phyloP scores from a whole-genome alignment of 1,284 basidiomycete genomes.

The Ganoderma meredithae region DNA sequence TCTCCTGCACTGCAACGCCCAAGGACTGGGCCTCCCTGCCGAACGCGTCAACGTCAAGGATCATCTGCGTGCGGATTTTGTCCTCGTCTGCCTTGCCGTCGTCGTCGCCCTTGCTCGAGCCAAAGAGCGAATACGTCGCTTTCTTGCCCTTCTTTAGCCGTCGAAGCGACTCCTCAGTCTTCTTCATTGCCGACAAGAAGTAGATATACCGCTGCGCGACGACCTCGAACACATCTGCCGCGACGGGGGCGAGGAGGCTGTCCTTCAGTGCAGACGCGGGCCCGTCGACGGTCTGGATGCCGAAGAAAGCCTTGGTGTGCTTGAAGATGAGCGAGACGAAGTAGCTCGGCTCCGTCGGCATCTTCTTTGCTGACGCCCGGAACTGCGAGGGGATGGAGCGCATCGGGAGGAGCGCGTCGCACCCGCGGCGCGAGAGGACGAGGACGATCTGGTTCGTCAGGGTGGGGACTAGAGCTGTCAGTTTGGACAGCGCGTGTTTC shows the following conservation, averaged over 20 bases:
- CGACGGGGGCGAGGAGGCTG: slow-evolving; percentile 60
- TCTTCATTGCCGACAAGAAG: slow-evolving; percentile 84
- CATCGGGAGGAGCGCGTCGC: slow-evolving; percentile 87
- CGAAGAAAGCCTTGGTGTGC: slow-evolving; percentile 84
- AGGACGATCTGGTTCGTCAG: slow-evolving; percentile 72
- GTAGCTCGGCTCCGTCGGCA: slow-evolving; percentile 80
- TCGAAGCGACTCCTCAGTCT: slow-evolving; percentile 88
- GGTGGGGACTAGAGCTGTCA: slow-evolving; percentile 58
- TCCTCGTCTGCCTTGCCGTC: slow-evolving; percentile 79
- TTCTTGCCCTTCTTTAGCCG: slow-evolving; percentile 89
- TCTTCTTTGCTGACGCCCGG: slow-evolving; percentile 71
- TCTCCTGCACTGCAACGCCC: slow-evolving; percentile 67
- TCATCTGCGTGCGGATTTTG: slow-evolving; percentile 86
- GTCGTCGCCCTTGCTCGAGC: slow-evolving; percentile 58
- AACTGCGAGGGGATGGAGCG: slow-evolving; percentile 90
- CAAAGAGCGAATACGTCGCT: slow-evolving; percentile 77
- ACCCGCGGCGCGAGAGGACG: slow-evolving; percentile 81
- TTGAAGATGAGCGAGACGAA: slow-evolving; percentile 86
- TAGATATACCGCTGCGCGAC: slow-evolving; percentile 75
- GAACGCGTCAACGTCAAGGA: slow-evolving; percentile 85
- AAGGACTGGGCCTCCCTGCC: slow-evolving; percentile 77
- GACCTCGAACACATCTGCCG: slow-evolving; percentile 74
- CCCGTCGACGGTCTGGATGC: slow-evolving; percentile 59
- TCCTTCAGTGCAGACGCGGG: slow-evolving; percentile 65
- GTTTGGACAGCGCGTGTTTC: slow-evolving; percentile 52